Base-by-base conservation (phyloP, 1,139 yeast species). In the Kodamaea sp. region DNA sequence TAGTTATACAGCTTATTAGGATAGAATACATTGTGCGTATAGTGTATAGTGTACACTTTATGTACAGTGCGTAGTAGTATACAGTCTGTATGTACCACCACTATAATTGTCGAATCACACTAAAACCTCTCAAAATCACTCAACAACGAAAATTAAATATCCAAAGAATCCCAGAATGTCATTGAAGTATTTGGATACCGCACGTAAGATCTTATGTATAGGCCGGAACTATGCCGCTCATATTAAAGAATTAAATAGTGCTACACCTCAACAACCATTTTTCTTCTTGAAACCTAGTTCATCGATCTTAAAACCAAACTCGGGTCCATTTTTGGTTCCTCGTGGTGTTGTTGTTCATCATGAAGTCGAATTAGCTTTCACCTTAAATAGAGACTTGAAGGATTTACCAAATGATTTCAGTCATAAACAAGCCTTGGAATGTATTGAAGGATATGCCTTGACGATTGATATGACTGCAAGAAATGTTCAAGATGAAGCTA, bases 151-250 rank as follows among this genome's bases (percentile, higher is more conserved):
- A n/a, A n/a, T n/a, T n/a, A n/a, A n/a, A n/a, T n/a, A n/a, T n/a
- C n/a, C n/a, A n/a, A n/a, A n/a, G n/a, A n/a, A n/a, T n/a, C n/a
- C n/a, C n/a, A n/a, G n/a, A n/a, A 78, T 78, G 84, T 73, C 84
- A 10, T 70, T 72, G 54, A 66, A 72, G 31, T 86, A 83, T 57
- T 67, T 81, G 32, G 79, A 77, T 45, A 60, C 68, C 27, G 94
- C 94, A 2, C 73, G 84, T 35, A 92, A 92, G 66, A 79, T 90
- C 58, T 76, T 92, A 32, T 92, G 98, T 63, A 90, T 92, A 48
- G 98, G 98, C 35, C 83, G 99, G 51, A 92, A 92, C 64, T 92
- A 89, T 59, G 95, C 88, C 6, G 97, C 95, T 31, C 98, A 92
- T 54, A 86, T 89, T 59, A 79, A 84, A 49, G 98, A 92, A 62